Evolutionary conservation across 306 rosid genomes (phyloP).

Genomic region (Sicyos edulis): DNA sequence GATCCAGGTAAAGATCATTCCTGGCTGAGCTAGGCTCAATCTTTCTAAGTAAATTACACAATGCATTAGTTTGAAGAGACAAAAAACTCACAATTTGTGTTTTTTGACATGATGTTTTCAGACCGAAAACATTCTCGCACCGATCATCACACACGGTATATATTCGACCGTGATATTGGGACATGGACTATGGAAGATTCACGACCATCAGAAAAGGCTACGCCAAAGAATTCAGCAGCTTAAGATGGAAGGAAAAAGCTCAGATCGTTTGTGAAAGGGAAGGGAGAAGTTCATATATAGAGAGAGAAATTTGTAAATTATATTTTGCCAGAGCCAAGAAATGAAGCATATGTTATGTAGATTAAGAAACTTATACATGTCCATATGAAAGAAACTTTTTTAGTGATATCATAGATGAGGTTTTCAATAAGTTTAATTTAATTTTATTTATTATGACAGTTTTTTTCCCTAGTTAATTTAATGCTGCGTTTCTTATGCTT

Average conservation of each 20-base stretch:
- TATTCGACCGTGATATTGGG: slow-evolving; percentile 88
- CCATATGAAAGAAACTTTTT: not conserved
- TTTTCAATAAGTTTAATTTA: too few species aligned
- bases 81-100: slow-evolving; percentile 18
- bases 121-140: slow-evolving; percentile 86
- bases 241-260: slow-evolving; percentile 40
- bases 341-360: not conserved
- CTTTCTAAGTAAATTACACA: not conserved
- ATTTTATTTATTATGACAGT: too few species aligned
- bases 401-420: not conserved
- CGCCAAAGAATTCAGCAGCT: slow-evolving; percentile 74
- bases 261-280: slow-evolving; percentile 29
- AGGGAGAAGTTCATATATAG: not conserved
- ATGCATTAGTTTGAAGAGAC: slow-evolving; percentile 1
- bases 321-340: slow-evolving; percentile 1
- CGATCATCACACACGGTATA: slow-evolving; percentile 89
- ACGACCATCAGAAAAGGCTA: slow-evolving; percentile 69
- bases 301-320: not conserved
- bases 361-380: slow-evolving; percentile 8
- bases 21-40: not conserved
- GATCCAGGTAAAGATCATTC: slow-evolving; percentile 56
- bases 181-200: slow-evolving; percentile 93
- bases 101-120: slow-evolving; percentile 21
- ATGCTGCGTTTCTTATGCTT: too few species aligned
- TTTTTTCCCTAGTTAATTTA: too few species aligned